phyloP scores from a whole-genome alignment of 139 green algal species.

The Chlorella vulgaris region DNA sequence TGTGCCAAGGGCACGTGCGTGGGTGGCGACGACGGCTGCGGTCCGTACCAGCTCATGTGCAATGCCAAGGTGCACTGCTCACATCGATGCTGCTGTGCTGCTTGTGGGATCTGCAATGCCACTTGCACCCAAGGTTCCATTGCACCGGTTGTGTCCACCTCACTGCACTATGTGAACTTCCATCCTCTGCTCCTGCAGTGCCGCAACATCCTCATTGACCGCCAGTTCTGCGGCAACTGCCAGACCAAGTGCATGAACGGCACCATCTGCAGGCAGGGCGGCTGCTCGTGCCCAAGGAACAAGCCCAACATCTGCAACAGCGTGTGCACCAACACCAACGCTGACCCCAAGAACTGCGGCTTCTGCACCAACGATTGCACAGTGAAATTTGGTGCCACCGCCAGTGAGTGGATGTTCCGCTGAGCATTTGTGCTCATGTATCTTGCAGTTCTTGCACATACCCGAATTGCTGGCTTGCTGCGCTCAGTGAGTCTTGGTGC shows the following conservation, averaged over 20 bases:
- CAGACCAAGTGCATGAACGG: not conserved
- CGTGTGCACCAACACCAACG: not conserved
- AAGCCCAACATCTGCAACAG: not conserved
- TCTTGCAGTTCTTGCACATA: not conserved
- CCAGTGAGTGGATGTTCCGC: slow-evolving; percentile 11
- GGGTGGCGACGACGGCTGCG: slow-evolving; percentile 15
- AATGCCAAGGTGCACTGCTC: not conserved
- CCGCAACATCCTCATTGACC: not conserved
- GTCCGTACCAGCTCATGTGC: not conserved
- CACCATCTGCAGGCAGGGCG: not conserved
- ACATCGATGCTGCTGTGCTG: too few relatives aligned
- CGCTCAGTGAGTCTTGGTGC: not conserved
- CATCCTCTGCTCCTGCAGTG: not conserved
- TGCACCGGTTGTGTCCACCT: too few relatives aligned
- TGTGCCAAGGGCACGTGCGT: not conserved
- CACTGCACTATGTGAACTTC: too few relatives aligned
- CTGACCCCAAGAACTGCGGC: not conserved
- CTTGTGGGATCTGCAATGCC: not conserved
- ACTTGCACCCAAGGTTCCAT: too few relatives aligned
- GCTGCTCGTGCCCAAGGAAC: not conserved
- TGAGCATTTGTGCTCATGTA: not conserved
- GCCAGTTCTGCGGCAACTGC: not conserved
- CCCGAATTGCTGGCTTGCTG: not conserved
- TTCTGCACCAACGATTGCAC: not conserved
- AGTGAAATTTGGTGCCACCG: not conserved